These are phyloP conservation scores for Apostasia ramifera DNA, from an alignment of 106 monocot species.

Conservation along the genomic window DNA sequence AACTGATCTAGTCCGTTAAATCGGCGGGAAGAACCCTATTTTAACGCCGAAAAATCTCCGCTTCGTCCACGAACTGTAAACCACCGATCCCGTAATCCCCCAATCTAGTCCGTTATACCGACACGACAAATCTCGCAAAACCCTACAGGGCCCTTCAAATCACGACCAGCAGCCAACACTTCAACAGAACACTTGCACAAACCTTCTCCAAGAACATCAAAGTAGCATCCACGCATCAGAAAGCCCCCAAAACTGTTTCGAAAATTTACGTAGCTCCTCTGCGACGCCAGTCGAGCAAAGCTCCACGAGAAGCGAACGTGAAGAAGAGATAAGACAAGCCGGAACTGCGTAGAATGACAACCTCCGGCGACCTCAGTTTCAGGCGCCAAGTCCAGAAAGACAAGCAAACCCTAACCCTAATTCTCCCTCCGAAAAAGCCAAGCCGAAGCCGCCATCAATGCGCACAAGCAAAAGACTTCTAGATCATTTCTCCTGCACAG, in stretches of 20 bases:
- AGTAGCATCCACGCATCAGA: background rate
- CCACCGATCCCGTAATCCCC: background rate
- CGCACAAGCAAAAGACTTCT: too few relatives aligned
- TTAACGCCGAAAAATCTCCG: background rate
- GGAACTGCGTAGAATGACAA: background rate
- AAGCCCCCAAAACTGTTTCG: background rate
- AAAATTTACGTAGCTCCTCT: background rate
- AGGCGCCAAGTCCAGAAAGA: background rate
- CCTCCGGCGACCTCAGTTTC: background rate
- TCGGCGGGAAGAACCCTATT: background rate
- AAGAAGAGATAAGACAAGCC: background rate
- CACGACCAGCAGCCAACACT: background rate
- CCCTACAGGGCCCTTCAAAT: too few relatives aligned
- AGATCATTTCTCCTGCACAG: too few relatives aligned
- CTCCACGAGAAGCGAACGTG: background rate
- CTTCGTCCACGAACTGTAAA: background rate
- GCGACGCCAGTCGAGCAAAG: background rate
- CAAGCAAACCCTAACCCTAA: slow-evolving; percentile 6
- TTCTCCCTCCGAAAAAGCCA: background rate
- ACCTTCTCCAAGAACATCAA: too few relatives aligned
- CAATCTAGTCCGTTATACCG: background rate
- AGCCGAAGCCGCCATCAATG: background rate
- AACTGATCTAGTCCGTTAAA: slow-evolving; percentile 6
- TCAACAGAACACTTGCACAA: too few relatives aligned
- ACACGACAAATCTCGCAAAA: background rate